Base-by-base conservation (phyloP, 2,329 filamentous ascomycete species). In the Plectosphaerella cucumerina region DNA sequence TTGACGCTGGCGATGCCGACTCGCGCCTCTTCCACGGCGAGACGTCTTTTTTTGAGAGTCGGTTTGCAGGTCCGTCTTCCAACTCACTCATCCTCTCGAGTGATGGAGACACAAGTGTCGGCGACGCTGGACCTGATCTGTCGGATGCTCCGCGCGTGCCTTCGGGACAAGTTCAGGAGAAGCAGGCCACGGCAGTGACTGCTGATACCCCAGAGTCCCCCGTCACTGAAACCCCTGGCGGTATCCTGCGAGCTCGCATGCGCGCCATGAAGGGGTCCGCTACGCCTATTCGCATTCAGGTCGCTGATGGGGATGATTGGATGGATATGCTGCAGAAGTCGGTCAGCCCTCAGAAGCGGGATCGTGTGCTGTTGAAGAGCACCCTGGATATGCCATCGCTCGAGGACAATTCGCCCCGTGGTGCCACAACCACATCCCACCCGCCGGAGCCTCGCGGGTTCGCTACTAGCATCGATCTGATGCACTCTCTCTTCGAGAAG, bases 291-390 rank as follows among this genome's bases (percentile, higher is more conserved):
- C 81, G 77, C 58, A 72, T 82, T 49, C 80, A 84, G 56, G 80
- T 87, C 53, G 75, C 81, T 34, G 79, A 82, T 56, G 89, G 86
- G 49, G 89, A 92, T 53, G 88, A 96, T 65, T 99, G 94, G 94
- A 87, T 91, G 59, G 88, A 94, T 60, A 92, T 97, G 73, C 78
- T 99, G 56, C 89, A 91, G 66, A 91, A 91, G 59, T 97, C 94
- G 6, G 90, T 97, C 59, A 96, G 90, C 62, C 93, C 94, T 6
- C 85, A 89, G 64, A 97, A 97, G 74, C 87, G 94, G 62, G 89
- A 97, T 71, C 89, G 93, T 53, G 86, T 86, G 23, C 75, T 94
- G 33, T 77, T 86, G 39, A 78, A 76, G 60, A 78, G 76, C 22
- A 37, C 37, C 11, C 62, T 80, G 71, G 70, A 85, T 77, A 74